These are phyloP conservation scores for Phytophthora pseudosyringae DNA, from an alignment of 352 stramenopile species.

Conservation along the genomic window DNA sequence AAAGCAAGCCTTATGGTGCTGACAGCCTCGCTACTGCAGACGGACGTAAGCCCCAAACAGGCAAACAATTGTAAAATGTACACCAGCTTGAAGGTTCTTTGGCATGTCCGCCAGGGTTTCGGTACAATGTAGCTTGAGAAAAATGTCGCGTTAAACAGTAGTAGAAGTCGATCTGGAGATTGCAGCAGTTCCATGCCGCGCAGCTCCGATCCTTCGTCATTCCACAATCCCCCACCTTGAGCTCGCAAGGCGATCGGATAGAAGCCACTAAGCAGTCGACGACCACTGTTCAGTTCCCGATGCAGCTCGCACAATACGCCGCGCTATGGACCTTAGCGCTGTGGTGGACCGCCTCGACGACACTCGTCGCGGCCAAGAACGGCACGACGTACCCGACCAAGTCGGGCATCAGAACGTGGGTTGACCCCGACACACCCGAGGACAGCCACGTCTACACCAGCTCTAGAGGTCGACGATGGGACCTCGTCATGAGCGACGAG, in stretches of 20 bases:
- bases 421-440: slow-evolving; percentile 57
- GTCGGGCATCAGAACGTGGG: slow-evolving; percentile 55
- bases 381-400: slow-evolving; percentile 47
- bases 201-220: slow-evolving; percentile 4
- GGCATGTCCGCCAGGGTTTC: slow-evolving; percentile 7
- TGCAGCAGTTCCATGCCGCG: neutral
- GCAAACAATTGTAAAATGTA: neutral
- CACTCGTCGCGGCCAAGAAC: slow-evolving; percentile 17
- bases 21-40: slow-evolving; percentile 17
- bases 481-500: slow-evolving; percentile 77
- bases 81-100: slow-evolving; percentile 16
- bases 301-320: slow-evolving; percentile 14
- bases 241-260: slow-evolving; percentile 5
- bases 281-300: slow-evolving; percentile 1
- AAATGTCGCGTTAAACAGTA: slow-evolving; percentile 29
- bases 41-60: slow-evolving; percentile 1
- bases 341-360: slow-evolving; percentile 10
- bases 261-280: neutral
- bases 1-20: slow-evolving; percentile 10
- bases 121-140: slow-evolving; percentile 5
- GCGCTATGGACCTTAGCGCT: slow-evolving; percentile 14
- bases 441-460: slow-evolving; percentile 40
- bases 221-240: slow-evolving; percentile 24
- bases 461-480: slow-evolving; percentile 58
- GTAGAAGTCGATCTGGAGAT: neutral